Conservation (phyloP, 192 early-diverging fungal genomes). For the Gaertneriomyces sp. region DNA sequence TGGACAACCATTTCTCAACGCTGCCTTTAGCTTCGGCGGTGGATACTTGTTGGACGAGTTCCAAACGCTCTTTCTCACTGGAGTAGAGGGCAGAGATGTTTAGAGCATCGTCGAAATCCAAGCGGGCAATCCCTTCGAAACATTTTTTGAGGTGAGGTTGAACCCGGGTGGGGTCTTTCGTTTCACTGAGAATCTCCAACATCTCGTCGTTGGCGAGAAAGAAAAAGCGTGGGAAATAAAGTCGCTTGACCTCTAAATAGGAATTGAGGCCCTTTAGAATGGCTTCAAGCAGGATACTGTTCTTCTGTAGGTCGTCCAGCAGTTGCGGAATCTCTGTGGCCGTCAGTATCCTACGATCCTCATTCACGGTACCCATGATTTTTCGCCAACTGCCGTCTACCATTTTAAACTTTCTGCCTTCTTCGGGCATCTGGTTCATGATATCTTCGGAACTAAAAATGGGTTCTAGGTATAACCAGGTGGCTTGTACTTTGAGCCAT, state of each 20-base stretch:
- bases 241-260: slow-evolving; percentile 57
- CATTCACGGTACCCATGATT: slow-evolving; percentile 50
- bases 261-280: slow-evolving; percentile 64
- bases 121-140: slow-evolving; percentile 57
- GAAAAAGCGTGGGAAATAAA: slow-evolving; percentile 63
- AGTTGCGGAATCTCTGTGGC: slow-evolving; percentile 61
- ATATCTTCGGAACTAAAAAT: slow-evolving; percentile 65
- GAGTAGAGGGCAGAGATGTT: slow-evolving; percentile 54
- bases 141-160: slow-evolving; percentile 67
- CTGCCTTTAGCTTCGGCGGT: slow-evolving; percentile 62
- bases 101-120: slow-evolving; percentile 58
- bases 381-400: slow-evolving; percentile 58
- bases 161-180: slow-evolving; percentile 60
- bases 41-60: slow-evolving; percentile 49
- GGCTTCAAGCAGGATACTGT: slow-evolving; percentile 51
- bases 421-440: slow-evolving; percentile 69
- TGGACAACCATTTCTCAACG: slow-evolving; percentile 57
- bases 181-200: slow-evolving; percentile 65
- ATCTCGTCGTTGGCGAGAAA: slow-evolving; percentile 68
- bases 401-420: slow-evolving; percentile 58
- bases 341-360: slow-evolving; percentile 52
- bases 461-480: slow-evolving; percentile 63
- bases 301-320: slow-evolving; percentile 52
- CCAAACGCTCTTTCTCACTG: slow-evolving; percentile 54
- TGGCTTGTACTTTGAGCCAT: slow-evolving; percentile 66